These are phyloP conservation scores for Yarrowia porcina DNA, from an alignment of 805 yeast species.

Conservation along the genomic window DNA sequence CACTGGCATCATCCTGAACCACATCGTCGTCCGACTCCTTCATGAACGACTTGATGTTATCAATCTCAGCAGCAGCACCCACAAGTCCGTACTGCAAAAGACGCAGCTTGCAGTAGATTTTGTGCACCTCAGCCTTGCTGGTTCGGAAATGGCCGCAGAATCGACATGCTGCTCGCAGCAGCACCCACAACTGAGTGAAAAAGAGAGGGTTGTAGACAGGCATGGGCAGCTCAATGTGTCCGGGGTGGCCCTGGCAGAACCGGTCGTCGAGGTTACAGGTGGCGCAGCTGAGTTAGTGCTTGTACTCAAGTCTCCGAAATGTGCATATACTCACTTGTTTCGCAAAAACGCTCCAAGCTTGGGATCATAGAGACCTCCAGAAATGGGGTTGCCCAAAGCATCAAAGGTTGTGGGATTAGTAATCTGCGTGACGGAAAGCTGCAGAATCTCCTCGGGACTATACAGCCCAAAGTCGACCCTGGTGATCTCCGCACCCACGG, in stretches of 20 bases:
- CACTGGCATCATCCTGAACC: conserved; percentile 37
- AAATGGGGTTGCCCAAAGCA: conserved; percentile 90
- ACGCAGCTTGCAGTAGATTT: conserved; percentile 69
- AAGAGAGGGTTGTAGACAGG: conserved; percentile 95
- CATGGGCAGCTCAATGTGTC: conserved; percentile 94
- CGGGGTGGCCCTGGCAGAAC: conserved; percentile 97
- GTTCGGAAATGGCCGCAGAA: conserved; percentile 86
- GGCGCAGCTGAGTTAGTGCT: conserved; percentile 53
- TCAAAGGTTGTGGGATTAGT: conserved; percentile 95
- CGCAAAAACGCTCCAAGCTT: conserved; percentile 91
- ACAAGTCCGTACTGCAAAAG: conserved; percentile 86
- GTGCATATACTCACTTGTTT: conserved; percentile 47
- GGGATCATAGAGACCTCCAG: conserved; percentile 90
- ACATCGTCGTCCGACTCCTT: conserved; percentile 48
- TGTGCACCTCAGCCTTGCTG: conserved; percentile 65
- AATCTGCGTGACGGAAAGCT: conserved; percentile 89
- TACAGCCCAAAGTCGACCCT: conserved; percentile 91
- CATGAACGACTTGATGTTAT: conserved; percentile 52
- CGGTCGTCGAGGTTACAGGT: conserved; percentile 95
- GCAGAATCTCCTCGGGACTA: conserved; percentile 75
- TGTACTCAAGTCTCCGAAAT: no score
- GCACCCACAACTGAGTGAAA: conserved; percentile 83
- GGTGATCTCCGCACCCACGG: conserved; percentile 89
- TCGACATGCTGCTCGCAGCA: conserved; percentile 79
- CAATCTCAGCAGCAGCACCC: conserved; percentile 71